Conservation (phyloP, 2,329 filamentous ascomycete genomes). For the Falciphora oryzae region DNA sequence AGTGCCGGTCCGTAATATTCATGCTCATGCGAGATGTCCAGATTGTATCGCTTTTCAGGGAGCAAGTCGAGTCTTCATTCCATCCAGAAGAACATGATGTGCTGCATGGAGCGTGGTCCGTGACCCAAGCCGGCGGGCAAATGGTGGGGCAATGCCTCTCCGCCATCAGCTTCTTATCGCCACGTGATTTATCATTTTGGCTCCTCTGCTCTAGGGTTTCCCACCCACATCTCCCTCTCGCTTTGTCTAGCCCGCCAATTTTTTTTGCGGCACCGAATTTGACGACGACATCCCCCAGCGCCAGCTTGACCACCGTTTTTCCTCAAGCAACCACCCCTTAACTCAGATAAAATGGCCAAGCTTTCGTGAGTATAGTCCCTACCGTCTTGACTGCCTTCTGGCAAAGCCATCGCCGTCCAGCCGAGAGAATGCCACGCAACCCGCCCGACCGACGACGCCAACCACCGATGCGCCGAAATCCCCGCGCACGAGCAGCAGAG, state of each 20-base stretch:
- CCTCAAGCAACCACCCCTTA: constrained; percentile 7
- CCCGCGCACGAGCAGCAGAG: neutral
- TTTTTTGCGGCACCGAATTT: neutral
- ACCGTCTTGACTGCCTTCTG: neutral
- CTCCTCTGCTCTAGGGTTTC: neutral
- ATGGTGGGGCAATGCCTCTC: too few species aligned
- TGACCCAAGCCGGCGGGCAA: too few species aligned
- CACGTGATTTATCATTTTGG: constrained; percentile 1
- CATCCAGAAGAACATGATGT: too few species aligned
- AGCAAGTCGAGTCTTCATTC: too few species aligned
- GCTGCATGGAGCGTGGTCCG: too few species aligned
- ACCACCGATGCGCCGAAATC: neutral
- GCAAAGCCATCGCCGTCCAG: neutral
- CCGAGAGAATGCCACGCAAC: constrained; percentile 3
- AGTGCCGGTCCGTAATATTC: too few species aligned
- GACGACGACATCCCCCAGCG: neutral
- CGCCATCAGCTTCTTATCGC: neutral
- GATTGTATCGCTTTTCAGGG: too few species aligned
- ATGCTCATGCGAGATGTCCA: too few species aligned
- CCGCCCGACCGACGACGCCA: constrained; percentile 2
- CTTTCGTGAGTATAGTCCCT: constrained; percentile 45
- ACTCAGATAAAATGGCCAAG: constrained; percentile 49
- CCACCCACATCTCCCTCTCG: neutral
- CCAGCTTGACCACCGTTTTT: constrained; percentile 4
- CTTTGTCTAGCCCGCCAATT: neutral